Evolutionary conservation across 805 yeast genomes (phyloP).

Genomic region (Saccharomycopsis microspora): DNA sequence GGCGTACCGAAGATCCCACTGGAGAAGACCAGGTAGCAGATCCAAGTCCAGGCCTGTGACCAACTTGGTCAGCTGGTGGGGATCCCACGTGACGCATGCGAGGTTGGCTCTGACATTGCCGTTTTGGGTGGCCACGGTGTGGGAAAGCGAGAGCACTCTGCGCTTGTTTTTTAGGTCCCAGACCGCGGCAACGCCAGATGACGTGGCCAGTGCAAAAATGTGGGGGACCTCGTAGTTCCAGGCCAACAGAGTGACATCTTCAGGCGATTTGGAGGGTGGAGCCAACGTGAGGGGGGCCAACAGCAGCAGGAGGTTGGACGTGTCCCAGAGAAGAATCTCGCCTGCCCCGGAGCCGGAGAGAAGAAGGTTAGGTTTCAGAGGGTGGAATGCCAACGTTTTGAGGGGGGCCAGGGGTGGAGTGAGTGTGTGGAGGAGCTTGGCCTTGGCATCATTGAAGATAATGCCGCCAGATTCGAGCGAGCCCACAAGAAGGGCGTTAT

Average conservation of each 20-base stretch:
- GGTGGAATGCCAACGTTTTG: constrained; percentile 66
- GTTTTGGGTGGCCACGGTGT: constrained; percentile 40
- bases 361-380: constrained; percentile 55
- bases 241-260: constrained; percentile 68
- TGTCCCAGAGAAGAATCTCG: constrained; percentile 86
- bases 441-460: constrained; percentile 62
- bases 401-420: constrained; percentile 60
- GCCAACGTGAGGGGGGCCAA: constrained; percentile 23
- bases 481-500: constrained; percentile 63
- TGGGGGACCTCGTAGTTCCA: constrained; percentile 84
- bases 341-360: constrained; percentile 87
- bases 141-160: constrained; percentile 79
- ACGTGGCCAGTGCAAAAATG: constrained; percentile 84
- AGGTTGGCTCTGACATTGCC: constrained; percentile 48
- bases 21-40: constrained; percentile 61
- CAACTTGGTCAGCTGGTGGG: constrained; percentile 72
- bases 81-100: constrained; percentile 91
- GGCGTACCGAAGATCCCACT: constrained; percentile 94
- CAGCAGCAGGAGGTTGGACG: constrained; percentile 43
- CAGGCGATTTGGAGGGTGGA: constrained; percentile 33
- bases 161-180: constrained; percentile 88
- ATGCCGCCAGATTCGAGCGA: constrained; percentile 78
- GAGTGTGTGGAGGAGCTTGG: constrained; percentile 40
- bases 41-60: constrained; percentile 84
- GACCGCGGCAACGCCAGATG: constrained; percentile 76